phyloP scores from a whole-genome alignment of 2,329 filamentous ascomycete genomes.

The Plenodomus tracheiphilus region DNA sequence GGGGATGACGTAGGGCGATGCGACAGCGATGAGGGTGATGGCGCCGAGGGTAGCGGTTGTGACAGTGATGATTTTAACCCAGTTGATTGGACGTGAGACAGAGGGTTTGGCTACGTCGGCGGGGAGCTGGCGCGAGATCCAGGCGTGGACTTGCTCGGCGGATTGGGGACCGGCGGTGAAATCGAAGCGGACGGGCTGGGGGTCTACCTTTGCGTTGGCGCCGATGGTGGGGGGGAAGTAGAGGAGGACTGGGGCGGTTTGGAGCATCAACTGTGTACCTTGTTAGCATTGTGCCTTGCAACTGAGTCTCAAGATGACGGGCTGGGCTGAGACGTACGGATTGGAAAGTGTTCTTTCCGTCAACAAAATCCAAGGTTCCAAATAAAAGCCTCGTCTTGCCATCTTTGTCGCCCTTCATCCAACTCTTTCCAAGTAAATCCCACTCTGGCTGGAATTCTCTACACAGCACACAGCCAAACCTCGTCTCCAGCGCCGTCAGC shows the following conservation, averaged over 20 bases:
- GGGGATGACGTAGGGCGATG: constrained; percentile 78
- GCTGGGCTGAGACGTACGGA: constrained; percentile 60
- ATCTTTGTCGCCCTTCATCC: constrained; percentile 80
- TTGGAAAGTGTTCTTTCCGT: constrained; percentile 84
- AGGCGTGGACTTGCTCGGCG: constrained; percentile 77
- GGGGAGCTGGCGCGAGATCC: constrained; percentile 79
- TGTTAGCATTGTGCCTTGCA: constrained; percentile 15
- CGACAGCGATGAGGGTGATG: constrained; percentile 69
- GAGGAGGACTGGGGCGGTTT: constrained; percentile 89
- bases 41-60: constrained; percentile 71
- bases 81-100: constrained; percentile 87
- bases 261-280: constrained; percentile 74
- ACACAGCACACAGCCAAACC: constrained; percentile 85
- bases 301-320: not conserved
- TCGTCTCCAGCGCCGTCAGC: constrained; percentile 80
- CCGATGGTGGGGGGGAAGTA: constrained; percentile 85
- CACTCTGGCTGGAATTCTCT: constrained; percentile 93
- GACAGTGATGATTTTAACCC: constrained; percentile 70
- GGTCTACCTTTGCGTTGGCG: constrained; percentile 71
- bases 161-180: constrained; percentile 74
- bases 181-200: constrained; percentile 77
- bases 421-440: constrained; percentile 83
- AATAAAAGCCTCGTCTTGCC: constrained; percentile 75
- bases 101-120: constrained; percentile 67
- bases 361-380: constrained; percentile 81